phyloP scores from a whole-genome alignment of 2,329 filamentous ascomycete species.

The Lasiodiplodia gonubiensis region DNA sequence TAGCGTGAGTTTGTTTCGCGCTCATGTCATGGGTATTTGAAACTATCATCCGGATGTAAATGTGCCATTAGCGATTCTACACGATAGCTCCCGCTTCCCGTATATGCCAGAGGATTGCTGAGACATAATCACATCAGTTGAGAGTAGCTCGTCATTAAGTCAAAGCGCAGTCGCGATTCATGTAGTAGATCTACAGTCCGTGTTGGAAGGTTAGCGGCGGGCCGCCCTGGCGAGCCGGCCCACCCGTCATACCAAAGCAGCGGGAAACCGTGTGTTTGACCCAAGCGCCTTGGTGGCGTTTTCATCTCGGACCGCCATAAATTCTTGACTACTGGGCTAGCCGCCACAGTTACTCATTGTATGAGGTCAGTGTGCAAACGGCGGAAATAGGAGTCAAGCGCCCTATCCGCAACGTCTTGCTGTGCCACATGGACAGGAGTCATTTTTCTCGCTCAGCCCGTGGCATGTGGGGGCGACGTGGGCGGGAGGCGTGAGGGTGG shows the following conservation, averaged over 20 bases:
- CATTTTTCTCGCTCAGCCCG: not conserved
- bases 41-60: not conserved
- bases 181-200: not conserved
- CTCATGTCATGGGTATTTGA: not conserved
- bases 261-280: not conserved
- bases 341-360: not conserved
- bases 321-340: not conserved
- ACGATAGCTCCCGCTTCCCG: not conserved
- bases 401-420: not conserved
- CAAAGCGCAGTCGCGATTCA: not conserved
- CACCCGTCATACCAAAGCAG: not conserved
- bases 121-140: not conserved
- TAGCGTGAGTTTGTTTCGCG: too few relatives aligned
- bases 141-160: not conserved
- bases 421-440: constrained; percentile 12
- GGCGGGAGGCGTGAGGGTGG: not conserved
- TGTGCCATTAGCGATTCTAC: not conserved
- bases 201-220: not conserved
- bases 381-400: not conserved
- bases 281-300: not conserved
- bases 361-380: not conserved
- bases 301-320: too few relatives aligned
- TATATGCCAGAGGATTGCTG: too few relatives aligned
- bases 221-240: constrained; percentile 1
- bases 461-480: constrained; percentile 2